Base-by-base conservation (phyloP, 257 asterid species). In the Solanum medicagineum region DNA sequence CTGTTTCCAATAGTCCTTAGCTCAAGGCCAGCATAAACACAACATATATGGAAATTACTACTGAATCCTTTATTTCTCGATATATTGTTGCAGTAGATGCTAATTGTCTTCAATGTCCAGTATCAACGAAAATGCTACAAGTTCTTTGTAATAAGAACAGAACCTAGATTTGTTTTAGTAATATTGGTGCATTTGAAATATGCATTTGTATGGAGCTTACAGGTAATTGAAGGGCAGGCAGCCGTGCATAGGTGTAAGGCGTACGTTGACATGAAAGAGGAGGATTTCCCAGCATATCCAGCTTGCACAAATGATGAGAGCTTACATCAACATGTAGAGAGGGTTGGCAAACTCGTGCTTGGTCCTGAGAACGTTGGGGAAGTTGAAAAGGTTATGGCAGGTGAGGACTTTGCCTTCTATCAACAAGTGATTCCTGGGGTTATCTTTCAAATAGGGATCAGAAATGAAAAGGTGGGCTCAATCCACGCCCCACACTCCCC, bases 321-420 rank as follows among this genome's bases (percentile, higher is more conserved):
- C 51, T 88, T 94, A 53, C 92, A 94, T 77, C 79, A 81, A 53
- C 98, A 92, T 75, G 93, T 95, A 4, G 86, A 89, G 87, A 89
- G 86, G 69, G 95, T 95, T 5, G 96, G 98, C 44, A 16, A 83
- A 83, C 92, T 91, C 85, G 79, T 95, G 19, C 87, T 95, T 13
- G 98, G 96, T 22, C 85, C 89, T 7, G 90, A 86, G 70, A 92
- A 92, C 44, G 90, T 94, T 17, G 88, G 83, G 83, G 84, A 83
- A 77, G 91, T 86, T 8, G 86, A 65, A 29, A 93, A 91, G 90
- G 92, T 91, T 9, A 88, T 94, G 96, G 98, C 98, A 0, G 96
- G 98, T 19, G 98, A 95, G 86, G 97, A 95, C 87, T 95, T 95
- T 19, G 95, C 96, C 32, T 95, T 93, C 89, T 94, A 94, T 85